Evolutionary conservation across 805 yeast genomes (phyloP).

Genomic region (Candida lessepsii): DNA sequence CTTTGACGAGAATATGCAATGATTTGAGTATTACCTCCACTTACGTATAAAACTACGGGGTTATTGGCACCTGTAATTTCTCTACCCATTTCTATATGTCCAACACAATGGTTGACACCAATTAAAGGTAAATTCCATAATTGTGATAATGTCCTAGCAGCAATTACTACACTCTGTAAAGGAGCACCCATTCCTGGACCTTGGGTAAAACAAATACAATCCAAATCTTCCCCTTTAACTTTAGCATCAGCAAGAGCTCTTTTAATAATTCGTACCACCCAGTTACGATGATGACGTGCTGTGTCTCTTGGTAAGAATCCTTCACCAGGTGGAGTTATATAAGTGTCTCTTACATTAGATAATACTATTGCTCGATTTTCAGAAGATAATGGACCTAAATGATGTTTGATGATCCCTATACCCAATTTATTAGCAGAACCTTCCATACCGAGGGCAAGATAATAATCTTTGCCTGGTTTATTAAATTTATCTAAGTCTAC

Average conservation of each 20-base stretch:
- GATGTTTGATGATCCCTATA: conserved; percentile 85
- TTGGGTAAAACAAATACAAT: conserved; percentile 89
- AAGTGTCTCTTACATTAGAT: conserved; percentile 92
- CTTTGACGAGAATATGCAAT: conserved; percentile 93
- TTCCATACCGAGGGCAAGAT: conserved; percentile 85
- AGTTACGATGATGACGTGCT: conserved; percentile 92
- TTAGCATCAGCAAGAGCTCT: conserved; percentile 63
- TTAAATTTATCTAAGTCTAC: conserved; percentile 48
- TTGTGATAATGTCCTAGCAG: conserved; percentile 81
- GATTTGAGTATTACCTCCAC: conserved; percentile 98
- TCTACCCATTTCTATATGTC: conserved; percentile 99
- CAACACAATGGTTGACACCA: conserved; percentile 96
- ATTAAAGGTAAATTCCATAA: conserved; percentile 82
- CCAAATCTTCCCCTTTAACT: conserved; percentile 51
- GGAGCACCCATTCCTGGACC: conserved; percentile 99
- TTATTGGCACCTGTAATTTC: conserved; percentile 97
- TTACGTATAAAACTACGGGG: conserved; percentile 94
- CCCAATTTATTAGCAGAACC: conserved; percentile 98
- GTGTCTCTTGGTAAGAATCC: conserved; percentile 96
- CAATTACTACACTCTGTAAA: conserved; percentile 84
- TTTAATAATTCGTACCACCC: conserved; percentile 81
- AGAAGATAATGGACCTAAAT: conserved; percentile 53
- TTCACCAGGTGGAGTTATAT: conserved; percentile 96
- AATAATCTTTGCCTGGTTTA: conserved; percentile 46
- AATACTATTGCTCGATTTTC: conserved; percentile 70